A percentile compares a stretch with the other conserved stretches of the same genome.
Conservation (phyloP, 169 alveolate genomes). For the Besnoitia besnoiti region DNA sequence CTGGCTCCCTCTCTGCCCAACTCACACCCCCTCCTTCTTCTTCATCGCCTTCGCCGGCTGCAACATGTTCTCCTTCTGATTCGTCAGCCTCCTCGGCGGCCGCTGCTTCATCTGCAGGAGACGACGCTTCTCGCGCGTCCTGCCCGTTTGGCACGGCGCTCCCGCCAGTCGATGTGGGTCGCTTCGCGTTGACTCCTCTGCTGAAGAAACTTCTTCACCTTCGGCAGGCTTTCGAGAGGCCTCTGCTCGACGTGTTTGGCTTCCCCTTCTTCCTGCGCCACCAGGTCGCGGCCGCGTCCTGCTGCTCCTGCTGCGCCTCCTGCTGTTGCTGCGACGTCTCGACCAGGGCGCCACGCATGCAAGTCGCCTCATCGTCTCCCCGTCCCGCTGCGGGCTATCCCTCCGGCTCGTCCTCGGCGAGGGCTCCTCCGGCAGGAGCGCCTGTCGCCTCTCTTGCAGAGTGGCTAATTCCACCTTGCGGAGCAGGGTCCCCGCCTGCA, state of each 20-base stretch:
- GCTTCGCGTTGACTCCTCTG: neutral
- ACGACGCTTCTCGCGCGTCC: neutral
- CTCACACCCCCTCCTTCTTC: neutral
- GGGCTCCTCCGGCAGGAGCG: no score
- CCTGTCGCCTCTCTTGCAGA: no score
- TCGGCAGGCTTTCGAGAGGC: neutral
- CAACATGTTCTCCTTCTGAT: neutral
- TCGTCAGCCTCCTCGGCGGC: neutral
- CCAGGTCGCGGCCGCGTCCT: neutral
- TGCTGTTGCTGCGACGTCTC: conserved; percentile 28
- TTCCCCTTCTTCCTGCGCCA: conserved; percentile 24
- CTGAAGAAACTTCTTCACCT: conserved; percentile 22
- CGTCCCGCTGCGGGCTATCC: neutral
- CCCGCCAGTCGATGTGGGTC: neutral
- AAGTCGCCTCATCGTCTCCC: neutral
- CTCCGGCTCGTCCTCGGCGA: neutral
- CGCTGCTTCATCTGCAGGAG: neutral
- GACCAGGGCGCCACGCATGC: neutral
- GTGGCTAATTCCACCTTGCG: no score
- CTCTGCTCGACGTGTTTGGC: neutral
- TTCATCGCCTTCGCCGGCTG: neutral
- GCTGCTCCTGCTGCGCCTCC: conserved; percentile 21
- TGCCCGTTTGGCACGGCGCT: neutral
- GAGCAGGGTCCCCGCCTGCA: no score
- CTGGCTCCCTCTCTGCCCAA: no score